Evolutionary conservation across 768 basidiomycete genomes (phyloP).

Genomic region (Kwoniella dejecticola): DNA sequence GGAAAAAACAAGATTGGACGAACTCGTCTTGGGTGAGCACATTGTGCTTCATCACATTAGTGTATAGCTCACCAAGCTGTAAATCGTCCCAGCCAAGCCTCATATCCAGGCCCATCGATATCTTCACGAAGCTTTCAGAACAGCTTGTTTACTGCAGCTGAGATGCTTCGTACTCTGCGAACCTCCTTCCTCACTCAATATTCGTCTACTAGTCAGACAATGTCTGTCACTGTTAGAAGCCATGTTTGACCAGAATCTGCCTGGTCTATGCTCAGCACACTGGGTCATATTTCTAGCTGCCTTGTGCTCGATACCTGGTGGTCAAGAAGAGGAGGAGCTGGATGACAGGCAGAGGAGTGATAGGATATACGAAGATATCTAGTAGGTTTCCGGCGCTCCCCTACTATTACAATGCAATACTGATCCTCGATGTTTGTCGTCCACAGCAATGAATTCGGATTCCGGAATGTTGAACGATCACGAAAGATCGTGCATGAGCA

Average conservation of each 20-base stretch:
- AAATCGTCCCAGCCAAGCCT: constrained; percentile 27
- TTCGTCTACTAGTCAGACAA: constrained; percentile 39
- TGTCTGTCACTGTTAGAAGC: constrained; percentile 39
- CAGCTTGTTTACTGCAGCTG: constrained; percentile 35
- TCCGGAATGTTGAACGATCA: constrained; percentile 34
- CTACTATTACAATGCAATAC: no score
- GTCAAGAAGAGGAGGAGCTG: constrained; percentile 19
- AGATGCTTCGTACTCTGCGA: constrained; percentile 32
- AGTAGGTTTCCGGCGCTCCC: constrained; percentile 17
- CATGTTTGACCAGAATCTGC: constrained; percentile 36
- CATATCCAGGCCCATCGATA: constrained; percentile 39
- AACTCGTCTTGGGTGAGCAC: constrained; percentile 25
- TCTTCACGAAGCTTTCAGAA: constrained; percentile 45
- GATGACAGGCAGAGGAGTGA: constrained; percentile 36
- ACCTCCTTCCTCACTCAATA: constrained; percentile 34
- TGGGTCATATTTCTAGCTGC: constrained; percentile 45
- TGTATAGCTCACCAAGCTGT: no score
- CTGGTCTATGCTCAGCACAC: constrained; percentile 39
- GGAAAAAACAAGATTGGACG: constrained; percentile 36
- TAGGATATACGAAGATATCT: constrained; percentile 32
- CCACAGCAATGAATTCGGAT: constrained; percentile 30
- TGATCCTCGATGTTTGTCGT: background rate
- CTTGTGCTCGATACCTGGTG: constrained; percentile 20
- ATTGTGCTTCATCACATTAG: background rate
- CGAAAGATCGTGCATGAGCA: constrained; percentile 40